These are phyloP conservation scores for Saussurea involucrata DNA, from an alignment of 129 eudicot species.

Conservation along the genomic window DNA sequence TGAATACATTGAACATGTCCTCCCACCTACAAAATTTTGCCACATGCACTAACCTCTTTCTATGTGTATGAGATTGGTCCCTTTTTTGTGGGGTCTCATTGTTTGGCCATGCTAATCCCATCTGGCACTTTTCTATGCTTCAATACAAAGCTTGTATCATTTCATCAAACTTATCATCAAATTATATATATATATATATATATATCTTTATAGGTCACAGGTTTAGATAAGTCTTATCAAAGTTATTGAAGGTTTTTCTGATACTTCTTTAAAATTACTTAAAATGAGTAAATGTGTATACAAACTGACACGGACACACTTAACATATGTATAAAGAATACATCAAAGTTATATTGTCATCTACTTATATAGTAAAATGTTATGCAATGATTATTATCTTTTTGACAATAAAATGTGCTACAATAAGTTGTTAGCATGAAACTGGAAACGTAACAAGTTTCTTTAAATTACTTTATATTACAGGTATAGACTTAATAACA, in stretches of 20 bases:
- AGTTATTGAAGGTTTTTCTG: no score
- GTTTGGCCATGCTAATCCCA: conserved; percentile 15
- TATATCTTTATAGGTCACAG: no score
- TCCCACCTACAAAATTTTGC: conserved; percentile 21
- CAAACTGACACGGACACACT: no score
- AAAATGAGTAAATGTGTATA: no score
- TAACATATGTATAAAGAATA: no score
- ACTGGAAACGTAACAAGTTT: no score
- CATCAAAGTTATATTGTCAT: background rate
- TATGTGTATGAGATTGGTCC: conserved; percentile 11
- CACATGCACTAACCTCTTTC: conserved; percentile 25
- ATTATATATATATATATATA: background rate
- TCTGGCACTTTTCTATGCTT: conserved; percentile 13
- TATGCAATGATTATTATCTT: background rate
- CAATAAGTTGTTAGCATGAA: background rate
- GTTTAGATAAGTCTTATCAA: no score
- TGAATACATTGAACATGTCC: conserved; percentile 29
- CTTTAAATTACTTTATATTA: no score
- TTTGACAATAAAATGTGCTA: background rate
- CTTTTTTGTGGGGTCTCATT: conserved; percentile 21
- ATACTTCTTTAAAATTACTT: no score
- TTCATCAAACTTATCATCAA: background rate
- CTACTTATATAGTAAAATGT: background rate
- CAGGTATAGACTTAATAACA: no score
- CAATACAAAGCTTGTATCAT: background rate